Evolutionary conservation across 2,329 filamentous ascomycete genomes (phyloP).

Genomic region (Monosporascus sp.): DNA sequence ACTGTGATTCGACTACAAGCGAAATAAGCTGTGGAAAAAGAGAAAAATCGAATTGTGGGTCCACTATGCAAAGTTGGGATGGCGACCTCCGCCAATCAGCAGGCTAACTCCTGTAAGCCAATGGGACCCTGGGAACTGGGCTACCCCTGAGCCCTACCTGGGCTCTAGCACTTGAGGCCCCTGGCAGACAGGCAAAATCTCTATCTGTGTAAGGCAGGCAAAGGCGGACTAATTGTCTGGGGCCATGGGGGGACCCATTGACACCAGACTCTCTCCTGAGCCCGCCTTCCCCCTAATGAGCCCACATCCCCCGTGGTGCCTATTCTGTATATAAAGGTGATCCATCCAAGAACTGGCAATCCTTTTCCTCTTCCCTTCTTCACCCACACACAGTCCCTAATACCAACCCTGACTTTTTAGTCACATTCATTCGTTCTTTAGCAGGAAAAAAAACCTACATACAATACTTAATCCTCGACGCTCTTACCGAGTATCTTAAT

Average conservation of each 20-base stretch:
- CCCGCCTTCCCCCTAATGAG: slow-evolving; percentile 2
- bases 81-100: slow-evolving; percentile 5
- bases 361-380: slow-evolving; percentile 30
- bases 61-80: background rate
- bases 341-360: slow-evolving; percentile 34
- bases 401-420: slow-evolving; percentile 47
- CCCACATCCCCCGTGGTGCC: slow-evolving; percentile 13
- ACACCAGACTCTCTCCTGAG: background rate
- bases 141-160: no score
- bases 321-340: slow-evolving; percentile 43
- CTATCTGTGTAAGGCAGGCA: background rate
- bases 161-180: no score
- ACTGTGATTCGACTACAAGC: slow-evolving; percentile 4
- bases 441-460: slow-evolving; percentile 24
- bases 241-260: background rate
- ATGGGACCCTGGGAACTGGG: no score
- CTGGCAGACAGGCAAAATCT: no score
- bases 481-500: slow-evolving; percentile 32
- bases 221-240: slow-evolving; percentile 8
- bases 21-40: slow-evolving; percentile 1
- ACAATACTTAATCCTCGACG: slow-evolving; percentile 24
- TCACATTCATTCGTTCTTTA: slow-evolving; percentile 54
- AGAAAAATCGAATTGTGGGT: slow-evolving; percentile 7
- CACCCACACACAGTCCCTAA: slow-evolving; percentile 46
- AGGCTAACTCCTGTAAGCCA: no score